Percentiles rank a stretch among this genome's conserved stretches.
phyloP scores from a whole-genome alignment of 768 basidiomycete genomes.

The Paxillus ammoniavirescens region DNA sequence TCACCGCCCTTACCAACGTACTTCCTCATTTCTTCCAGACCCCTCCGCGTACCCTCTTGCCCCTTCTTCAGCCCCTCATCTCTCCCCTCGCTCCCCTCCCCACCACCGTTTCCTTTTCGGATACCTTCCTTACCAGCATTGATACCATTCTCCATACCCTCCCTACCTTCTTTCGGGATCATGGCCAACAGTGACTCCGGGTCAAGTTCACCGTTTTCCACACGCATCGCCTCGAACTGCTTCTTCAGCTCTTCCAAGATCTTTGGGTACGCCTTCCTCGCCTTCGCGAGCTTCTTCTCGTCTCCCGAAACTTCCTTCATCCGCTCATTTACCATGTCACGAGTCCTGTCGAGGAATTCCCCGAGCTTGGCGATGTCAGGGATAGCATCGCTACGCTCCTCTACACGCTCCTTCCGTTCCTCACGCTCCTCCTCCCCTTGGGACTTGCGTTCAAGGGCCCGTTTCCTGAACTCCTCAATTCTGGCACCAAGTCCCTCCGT shows the following conservation, averaged over 20 bases:
- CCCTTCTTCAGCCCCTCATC: constrained; percentile 7
- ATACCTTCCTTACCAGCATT: constrained; percentile 5
- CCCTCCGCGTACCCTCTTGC: constrained; percentile 7
- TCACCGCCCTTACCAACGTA: constrained; percentile 4
- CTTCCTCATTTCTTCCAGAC: constrained; percentile 13
- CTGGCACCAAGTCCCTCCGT: constrained; percentile 1
- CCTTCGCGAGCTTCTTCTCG: constrained; percentile 16
- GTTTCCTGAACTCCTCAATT: constrained; percentile 7
- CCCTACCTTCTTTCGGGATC: constrained; percentile 9
- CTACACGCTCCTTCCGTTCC: neutral
- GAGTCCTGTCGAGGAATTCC: constrained; percentile 18
- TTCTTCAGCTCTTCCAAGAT: constrained; percentile 8
- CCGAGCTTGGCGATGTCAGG: constrained; percentile 11
- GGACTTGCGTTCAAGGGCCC: neutral
- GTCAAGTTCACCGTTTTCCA: constrained; percentile 7
- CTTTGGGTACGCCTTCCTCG: constrained; percentile 16
- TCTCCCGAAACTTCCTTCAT: constrained; percentile 14
- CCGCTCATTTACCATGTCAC: constrained; percentile 15
- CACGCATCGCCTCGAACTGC: constrained; percentile 5
- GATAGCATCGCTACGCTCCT: neutral
- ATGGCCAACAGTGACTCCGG: constrained; percentile 4
- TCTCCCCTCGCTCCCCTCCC: neutral
- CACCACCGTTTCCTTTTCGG: neutral
- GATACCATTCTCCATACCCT: constrained; percentile 1
- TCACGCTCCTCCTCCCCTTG: neutral